These are phyloP conservation scores for Nicotiana otophora DNA, from an alignment of 257 asterid genomes.

Conservation along the genomic window DNA sequence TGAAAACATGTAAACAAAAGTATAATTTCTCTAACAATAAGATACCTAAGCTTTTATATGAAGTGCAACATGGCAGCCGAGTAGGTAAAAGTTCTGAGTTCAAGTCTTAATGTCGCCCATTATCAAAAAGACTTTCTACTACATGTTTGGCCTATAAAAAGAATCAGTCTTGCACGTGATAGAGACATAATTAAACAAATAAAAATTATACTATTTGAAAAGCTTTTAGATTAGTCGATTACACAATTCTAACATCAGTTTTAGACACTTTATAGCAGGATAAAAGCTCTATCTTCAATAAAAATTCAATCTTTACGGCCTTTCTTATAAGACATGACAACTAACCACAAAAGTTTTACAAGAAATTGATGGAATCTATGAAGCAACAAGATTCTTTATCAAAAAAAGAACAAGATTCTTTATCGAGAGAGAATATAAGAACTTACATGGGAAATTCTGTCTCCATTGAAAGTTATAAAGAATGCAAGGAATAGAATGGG, in stretches of 20 bases:
- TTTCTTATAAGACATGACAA: background rate
- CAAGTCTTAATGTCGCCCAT: background rate
- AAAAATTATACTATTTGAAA: too few relatives aligned
- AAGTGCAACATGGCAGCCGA: too few relatives aligned
- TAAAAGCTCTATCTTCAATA: background rate
- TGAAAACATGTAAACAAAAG: too few relatives aligned
- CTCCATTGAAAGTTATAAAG: conserved; percentile 23
- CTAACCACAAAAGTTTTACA: background rate
- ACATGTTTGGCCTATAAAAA: too few relatives aligned
- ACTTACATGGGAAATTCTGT: conserved; percentile 39
- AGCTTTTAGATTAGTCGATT: too few relatives aligned
- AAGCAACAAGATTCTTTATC: background rate
- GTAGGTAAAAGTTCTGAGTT: too few relatives aligned
- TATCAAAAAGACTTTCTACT: background rate
- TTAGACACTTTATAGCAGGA: background rate
- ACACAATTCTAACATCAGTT: background rate
- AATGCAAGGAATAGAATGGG: conserved; percentile 29
- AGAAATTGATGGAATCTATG: conserved; percentile 26
- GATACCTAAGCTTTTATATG: too few relatives aligned
- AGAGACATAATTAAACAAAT: too few relatives aligned
- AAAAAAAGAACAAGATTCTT: too few relatives aligned
- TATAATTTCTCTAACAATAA: too few relatives aligned
- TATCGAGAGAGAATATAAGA: too few relatives aligned
- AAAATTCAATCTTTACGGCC: background rate
- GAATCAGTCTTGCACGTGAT: background rate